Evolutionary conservation across 106 monocot species (phyloP), one percentile per base, ranked within the genome.

Genomic region (Amphibolis antarctica): DNA sequence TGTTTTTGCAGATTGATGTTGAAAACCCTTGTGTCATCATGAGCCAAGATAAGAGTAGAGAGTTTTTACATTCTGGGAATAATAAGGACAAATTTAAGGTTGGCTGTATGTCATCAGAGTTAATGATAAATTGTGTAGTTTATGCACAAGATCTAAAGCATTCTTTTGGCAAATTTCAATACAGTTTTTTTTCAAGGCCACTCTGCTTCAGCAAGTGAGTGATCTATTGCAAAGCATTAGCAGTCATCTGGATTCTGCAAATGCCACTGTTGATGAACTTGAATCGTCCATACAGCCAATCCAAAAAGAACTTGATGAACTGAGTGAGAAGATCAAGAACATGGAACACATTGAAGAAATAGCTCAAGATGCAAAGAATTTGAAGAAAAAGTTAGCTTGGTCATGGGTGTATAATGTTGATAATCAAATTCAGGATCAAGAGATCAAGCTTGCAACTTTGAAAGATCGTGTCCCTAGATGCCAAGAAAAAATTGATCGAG

Each of bases 311-410:
- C 77, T 98, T 20, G 59, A 72, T 71, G 87, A 87, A 42, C 71
- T 98, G 65, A 69, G 15, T 18, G 82, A 91, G 62, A 98, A 98
- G 72, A 91, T 98, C 36, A 91, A 83, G 77, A 91, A 73, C 76
- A 98, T 98, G 98, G 91, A 98, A 63, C 98, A 91, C 66, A 78
- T 98, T 49, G 90, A 98, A 75, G 86, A 91, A 74, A 98, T 98
- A 68, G 72, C 78, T 56, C 80, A 77, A 29, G 79, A 85, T 50
- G 76, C 85, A 59, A 78, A 85, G 60, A 67, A 66, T 66, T 77
- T 98, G 78, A 98, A 84, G 77, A 91, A 88, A 79, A 98, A 80
- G 50, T 63, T 98, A 57, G 87, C 98, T 7, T 98, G 98, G 98
- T 76, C 91, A 47, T 91, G 84, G 86, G 98, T 98, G 23, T 98